Conservation (phyloP, 1,139 yeast genomes). For the Kodamaea sp. region DNA sequence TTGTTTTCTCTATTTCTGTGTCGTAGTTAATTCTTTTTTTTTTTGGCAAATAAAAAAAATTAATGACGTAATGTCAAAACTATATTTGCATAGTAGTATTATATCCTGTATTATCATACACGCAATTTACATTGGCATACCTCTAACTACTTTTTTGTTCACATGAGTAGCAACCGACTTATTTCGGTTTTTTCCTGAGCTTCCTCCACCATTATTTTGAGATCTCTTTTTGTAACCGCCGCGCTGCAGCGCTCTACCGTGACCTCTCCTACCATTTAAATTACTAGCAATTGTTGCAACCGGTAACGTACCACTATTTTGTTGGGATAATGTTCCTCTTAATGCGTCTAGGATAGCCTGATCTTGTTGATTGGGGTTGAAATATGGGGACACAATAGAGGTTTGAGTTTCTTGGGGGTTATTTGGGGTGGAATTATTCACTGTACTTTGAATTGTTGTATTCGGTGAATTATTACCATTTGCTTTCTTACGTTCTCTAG, state of each 20-base stretch:
- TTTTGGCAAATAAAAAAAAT: background rate
- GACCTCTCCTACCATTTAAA: background rate
- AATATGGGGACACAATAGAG: slow-evolving; percentile 10
- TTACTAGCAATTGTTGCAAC: slow-evolving; percentile 5
- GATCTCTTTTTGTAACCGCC: too few species aligned
- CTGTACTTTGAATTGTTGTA: slow-evolving; percentile 4
- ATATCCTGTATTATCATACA: background rate
- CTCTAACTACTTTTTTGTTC: slow-evolving; percentile 3
- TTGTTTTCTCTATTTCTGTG: slow-evolving; percentile 1
- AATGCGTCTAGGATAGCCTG: slow-evolving; percentile 10
- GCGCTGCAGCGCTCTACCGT: background rate
- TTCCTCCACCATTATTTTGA: too few species aligned
- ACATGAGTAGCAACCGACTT: background rate
- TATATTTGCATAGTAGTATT: background rate
- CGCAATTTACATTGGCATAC: slow-evolving; percentile 11
- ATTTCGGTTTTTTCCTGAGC: too few species aligned
- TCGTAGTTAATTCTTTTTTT: background rate
- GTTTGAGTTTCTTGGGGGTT: background rate
- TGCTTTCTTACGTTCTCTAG: slow-evolving; percentile 26
- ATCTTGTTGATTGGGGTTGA: slow-evolving; percentile 11
- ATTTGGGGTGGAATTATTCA: background rate
- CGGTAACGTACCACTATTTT: slow-evolving; percentile 7
- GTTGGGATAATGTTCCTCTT: slow-evolving; percentile 9
- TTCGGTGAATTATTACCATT: slow-evolving; percentile 5
- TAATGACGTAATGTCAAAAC: background rate